Base-by-base conservation (phyloP, 164 flowering plant genomes). In the Liquidambar formosana region DNA sequence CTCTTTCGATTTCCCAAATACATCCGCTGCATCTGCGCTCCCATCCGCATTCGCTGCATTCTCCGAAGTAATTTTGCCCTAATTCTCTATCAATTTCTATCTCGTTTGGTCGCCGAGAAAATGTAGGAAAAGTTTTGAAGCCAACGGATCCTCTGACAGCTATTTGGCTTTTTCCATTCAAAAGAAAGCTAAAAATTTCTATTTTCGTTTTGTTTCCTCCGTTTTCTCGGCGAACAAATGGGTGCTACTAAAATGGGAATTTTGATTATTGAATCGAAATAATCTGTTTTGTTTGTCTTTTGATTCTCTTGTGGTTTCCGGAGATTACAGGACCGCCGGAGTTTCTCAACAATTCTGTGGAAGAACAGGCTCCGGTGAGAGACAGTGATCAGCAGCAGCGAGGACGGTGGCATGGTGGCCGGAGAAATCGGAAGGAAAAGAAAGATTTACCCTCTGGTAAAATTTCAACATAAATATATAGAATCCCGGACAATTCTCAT, bases 41-140 rank as follows among this genome's bases (percentile, higher is more conserved):
- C 98, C 98, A 13, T 94, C 98, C 14, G 98, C 96, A 0, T 63
- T 88, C 41, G 97, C 89, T 43, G 96, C 82, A 2, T 94, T 94
- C 84, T 86, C 98, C 69, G 89, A 91, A 79, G 98, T 93, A 78
- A 28, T 5, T 41, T 44, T 67, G 38, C 63, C 41, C 68, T 58
- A 22, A 8, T 21, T 63, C n/a, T 22, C 23, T 44, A 4, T 58
- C 19, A 58, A 12, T 43, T 25, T 27, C 0, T 21, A 23, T 47
- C 33, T 61, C 19, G 25, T 28, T 61, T 14, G 13, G 8, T 26
- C 23, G 19, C 21, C 18, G 13, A 25, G 41, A 13, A 27, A 16
- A 27, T 59, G 10, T 11, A 15, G n/a, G 44, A 59, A 38, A 59
- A 59, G 6, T 19, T 16, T 49, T 49, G n/a, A 15, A 15, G 14